Evolutionary conservation across 371 early-diverging fungal genomes (phyloP).

Genomic region (Rhizopus delemar): DNA sequence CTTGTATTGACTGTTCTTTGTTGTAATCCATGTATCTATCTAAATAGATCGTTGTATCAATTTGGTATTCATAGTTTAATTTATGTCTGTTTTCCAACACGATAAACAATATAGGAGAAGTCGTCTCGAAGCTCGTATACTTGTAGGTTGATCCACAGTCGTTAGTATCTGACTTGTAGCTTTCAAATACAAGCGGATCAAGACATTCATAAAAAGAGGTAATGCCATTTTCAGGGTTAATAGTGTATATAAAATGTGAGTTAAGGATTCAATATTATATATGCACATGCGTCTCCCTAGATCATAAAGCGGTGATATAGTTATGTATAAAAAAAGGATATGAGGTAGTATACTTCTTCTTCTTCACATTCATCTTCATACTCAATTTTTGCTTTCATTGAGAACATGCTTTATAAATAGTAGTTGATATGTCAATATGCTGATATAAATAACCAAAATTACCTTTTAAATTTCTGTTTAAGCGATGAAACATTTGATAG

Average conservation of each 20-base stretch:
- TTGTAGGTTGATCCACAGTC: slow-evolving; percentile 13
- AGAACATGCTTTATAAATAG: slow-evolving; percentile 18
- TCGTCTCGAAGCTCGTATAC: slow-evolving; percentile 37
- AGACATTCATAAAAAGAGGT: slow-evolving; percentile 41
- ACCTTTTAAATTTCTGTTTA: slow-evolving; percentile 23
- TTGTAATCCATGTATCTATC: slow-evolving; percentile 45
- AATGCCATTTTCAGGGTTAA: slow-evolving; percentile 22
- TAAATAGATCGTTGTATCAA: slow-evolving; percentile 42
- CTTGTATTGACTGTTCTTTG: slow-evolving; percentile 22
- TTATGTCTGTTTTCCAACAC: slow-evolving; percentile 28
- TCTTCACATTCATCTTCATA: slow-evolving; percentile 23
- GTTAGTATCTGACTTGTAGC: slow-evolving; percentile 9
- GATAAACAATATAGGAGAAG: slow-evolving; percentile 42
- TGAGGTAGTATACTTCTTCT: slow-evolving; percentile 30
- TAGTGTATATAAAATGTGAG: slow-evolving; percentile 10
- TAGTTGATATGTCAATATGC: not conserved
- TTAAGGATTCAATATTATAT: slow-evolving; percentile 11
- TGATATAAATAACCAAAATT: not conserved
- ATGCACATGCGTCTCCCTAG: not conserved
- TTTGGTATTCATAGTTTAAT: slow-evolving; percentile 13
- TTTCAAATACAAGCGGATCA: slow-evolving; percentile 43
- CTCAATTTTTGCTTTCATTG: slow-evolving; percentile 25
- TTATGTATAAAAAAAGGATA: slow-evolving; percentile 19
- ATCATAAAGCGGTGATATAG: not conserved
- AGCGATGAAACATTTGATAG: slow-evolving; percentile 10